Percentiles rank a stretch among this genome's conserved stretches.
Conservation (phyloP, 2,329 filamentous ascomycete species). For the Colletotrichum sp. region DNA sequence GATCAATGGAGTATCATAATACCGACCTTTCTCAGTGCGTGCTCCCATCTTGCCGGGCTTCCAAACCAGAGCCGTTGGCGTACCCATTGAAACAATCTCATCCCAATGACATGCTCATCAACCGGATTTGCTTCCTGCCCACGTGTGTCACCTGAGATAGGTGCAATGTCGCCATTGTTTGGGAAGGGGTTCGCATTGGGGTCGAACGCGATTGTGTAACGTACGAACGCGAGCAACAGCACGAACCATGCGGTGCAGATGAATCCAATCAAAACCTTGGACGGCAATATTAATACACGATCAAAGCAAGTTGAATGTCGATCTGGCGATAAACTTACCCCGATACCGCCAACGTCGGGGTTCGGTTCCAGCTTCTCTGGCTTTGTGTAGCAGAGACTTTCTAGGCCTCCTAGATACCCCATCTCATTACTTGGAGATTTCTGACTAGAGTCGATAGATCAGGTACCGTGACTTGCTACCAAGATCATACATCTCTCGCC, state of each 20-base stretch:
- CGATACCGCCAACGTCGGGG: not conserved
- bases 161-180: not conserved
- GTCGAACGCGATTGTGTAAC: not conserved
- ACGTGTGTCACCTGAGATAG: not conserved
- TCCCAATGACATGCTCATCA: not conserved
- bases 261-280: not conserved
- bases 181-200: not conserved
- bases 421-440: not conserved
- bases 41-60: not conserved
- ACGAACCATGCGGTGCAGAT: not conserved
- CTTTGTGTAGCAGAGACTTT: not conserved
- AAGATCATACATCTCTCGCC: not conserved
- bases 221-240: not conserved
- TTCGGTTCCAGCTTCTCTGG: not conserved
- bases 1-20: not conserved
- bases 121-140: rapidly evolving
- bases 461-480: rapidly evolving
- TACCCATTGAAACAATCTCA: not conserved
- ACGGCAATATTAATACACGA: rapidly evolving
- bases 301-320: rapidly evolving
- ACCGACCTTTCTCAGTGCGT: not conserved
- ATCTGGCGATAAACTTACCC: not conserved
- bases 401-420: not conserved
- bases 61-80: not conserved
- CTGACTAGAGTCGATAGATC: not conserved